Conservation (phyloP, 2,329 filamentous ascomycete species). For the Ceratocystiopsis sp. region DNA sequence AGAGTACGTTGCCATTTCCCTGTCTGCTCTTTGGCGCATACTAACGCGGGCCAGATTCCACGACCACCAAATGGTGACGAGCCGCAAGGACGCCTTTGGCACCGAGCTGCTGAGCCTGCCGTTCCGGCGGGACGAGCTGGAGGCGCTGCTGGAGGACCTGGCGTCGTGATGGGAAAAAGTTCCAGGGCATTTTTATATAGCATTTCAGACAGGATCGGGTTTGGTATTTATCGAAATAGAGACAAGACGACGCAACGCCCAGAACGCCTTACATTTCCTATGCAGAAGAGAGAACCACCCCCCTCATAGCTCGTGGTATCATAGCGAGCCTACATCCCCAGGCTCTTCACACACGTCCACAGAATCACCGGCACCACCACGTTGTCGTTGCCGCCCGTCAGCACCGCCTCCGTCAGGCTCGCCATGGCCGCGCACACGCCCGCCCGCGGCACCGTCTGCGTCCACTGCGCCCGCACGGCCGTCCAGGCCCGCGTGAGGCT, state of each 20-base stretch:
- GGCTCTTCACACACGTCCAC: conserved; percentile 77
- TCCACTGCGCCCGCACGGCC: conserved; percentile 1
- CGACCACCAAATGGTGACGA: conserved; percentile 94
- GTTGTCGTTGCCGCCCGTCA: conserved; percentile 97
- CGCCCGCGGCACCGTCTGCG: conserved; percentile 47
- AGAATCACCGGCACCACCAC: conserved; percentile 86
- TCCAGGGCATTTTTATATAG: too few species aligned
- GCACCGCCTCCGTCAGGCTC: conserved; percentile 82
- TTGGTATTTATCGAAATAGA: too few species aligned
- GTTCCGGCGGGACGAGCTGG: conserved; percentile 74
- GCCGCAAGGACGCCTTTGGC: conserved; percentile 67
- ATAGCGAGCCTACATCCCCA: conserved; percentile 30
- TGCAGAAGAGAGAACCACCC: too few species aligned
- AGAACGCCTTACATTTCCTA: too few species aligned
- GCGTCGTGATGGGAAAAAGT: conserved; percentile 15
- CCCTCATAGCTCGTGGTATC: too few species aligned
- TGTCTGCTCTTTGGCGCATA: conserved; percentile 6
- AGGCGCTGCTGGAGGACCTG: conserved; percentile 69
- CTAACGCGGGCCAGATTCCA: conserved; percentile 47
- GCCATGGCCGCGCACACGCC: conserved; percentile 58
- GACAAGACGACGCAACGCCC: too few species aligned
- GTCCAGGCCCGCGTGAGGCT: conserved; percentile 7
- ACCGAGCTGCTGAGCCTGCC: conserved; percentile 76
- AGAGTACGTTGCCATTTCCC: conserved; percentile 39
- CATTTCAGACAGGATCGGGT: too few species aligned